Conservation (phyloP, 352 stramenopile genomes). For the Phytophthora megakarya region DNA sequence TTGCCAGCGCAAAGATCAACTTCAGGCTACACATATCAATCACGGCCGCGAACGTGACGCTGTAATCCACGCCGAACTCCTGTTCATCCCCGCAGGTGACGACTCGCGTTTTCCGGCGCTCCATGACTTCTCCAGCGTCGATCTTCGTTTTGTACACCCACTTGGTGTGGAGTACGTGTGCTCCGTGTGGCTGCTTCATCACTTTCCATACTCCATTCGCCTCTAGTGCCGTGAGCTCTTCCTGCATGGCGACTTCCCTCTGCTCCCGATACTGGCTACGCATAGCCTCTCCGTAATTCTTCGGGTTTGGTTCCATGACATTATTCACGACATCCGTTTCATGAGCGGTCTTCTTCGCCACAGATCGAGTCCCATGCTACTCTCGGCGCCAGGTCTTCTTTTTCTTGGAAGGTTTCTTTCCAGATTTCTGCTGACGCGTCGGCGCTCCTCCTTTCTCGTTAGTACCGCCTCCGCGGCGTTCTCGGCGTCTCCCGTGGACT, state of each 20-base stretch:
- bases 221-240: not conserved
- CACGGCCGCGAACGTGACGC: not conserved
- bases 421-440: too few species aligned
- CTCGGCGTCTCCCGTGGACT: not conserved
- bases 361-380: too few species aligned
- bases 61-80: conserved; percentile 22
- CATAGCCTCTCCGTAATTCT: conserved; percentile 22
- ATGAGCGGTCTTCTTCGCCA: too few species aligned
- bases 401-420: too few species aligned
- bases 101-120: conserved; percentile 21
- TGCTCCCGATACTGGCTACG: not conserved
- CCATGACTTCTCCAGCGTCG: conserved; percentile 4
- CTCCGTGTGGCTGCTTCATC: not conserved
- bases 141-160: conserved; percentile 39
- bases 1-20: not conserved
- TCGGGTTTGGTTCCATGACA: conserved; percentile 8
- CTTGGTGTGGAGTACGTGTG: conserved; percentile 21
- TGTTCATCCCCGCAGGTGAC: conserved; percentile 33
- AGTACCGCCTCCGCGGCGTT: too few species aligned
- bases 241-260: conserved; percentile 2
- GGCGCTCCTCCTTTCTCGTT: too few species aligned
- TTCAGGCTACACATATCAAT: conserved; percentile 1
- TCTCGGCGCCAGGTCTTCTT: too few species aligned
- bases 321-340: conserved; percentile 8
- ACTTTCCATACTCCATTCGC: conserved; percentile 8